Conservation (phyloP, 2,329 filamentous ascomycete genomes). For the Neoscytalidium dimidiatum region DNA sequence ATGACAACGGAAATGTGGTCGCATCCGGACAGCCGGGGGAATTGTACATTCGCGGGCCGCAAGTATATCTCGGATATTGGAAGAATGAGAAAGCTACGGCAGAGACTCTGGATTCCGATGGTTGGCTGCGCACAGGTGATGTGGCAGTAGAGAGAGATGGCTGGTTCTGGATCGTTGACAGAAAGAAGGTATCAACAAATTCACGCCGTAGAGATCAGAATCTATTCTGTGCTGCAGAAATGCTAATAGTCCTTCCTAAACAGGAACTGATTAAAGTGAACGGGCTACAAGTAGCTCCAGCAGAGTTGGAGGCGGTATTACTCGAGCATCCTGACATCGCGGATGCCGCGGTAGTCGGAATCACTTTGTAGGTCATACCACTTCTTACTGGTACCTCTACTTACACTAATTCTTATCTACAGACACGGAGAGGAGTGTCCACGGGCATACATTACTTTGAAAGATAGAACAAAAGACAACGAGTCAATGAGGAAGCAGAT, state of each 20-base stretch:
- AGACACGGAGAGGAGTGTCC: slow-evolving; percentile 37
- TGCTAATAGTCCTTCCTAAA: background rate
- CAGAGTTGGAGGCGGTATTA: slow-evolving; percentile 60
- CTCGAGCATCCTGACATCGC: slow-evolving; percentile 58
- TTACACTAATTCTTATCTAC: background rate
- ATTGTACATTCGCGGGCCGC: slow-evolving; percentile 72
- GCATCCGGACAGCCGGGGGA: slow-evolving; percentile 61
- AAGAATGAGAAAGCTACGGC: slow-evolving; percentile 66
- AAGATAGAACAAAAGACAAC: slow-evolving; percentile 43
- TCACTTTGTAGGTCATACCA: slow-evolving; percentile 47
- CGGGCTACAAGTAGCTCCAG: slow-evolving; percentile 62
- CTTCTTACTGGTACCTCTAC: background rate
- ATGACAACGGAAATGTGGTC: slow-evolving; percentile 57
- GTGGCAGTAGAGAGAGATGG: slow-evolving; percentile 62
- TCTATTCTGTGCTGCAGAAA: background rate
- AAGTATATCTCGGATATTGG: slow-evolving; percentile 78
- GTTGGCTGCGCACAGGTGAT: slow-evolving; percentile 73
- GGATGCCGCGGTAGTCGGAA: slow-evolving; percentile 70
- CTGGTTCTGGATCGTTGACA: slow-evolving; percentile 69
- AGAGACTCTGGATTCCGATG: slow-evolving; percentile 62
- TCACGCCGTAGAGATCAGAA: too few species aligned
- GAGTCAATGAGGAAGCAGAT: slow-evolving; percentile 55
- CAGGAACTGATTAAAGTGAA: slow-evolving; percentile 64
- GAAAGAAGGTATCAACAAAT: slow-evolving; percentile 58
- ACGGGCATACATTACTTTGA: slow-evolving; percentile 55